A percentile compares a stretch with the other conserved stretches of the same genome.
These are phyloP conservation scores for Clausena lansium DNA, from an alignment of 345 rosid species.

Conservation along the genomic window DNA sequence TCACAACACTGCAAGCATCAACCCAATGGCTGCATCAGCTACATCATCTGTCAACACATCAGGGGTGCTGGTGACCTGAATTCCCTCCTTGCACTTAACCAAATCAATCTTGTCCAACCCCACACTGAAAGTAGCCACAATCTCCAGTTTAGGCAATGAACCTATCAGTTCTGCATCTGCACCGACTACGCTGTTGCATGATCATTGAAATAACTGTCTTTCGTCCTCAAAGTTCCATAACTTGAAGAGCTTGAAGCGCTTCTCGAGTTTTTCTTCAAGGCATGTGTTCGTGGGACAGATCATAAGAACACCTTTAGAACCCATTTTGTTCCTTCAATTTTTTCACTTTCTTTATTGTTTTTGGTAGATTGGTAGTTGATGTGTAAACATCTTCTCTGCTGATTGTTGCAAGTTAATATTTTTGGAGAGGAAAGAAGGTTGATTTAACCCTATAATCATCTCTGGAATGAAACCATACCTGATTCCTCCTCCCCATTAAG, in stretches of 20 bases:
- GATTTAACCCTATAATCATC: no score
- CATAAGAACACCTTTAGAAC: conserved; percentile 46
- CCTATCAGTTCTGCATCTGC: conserved; percentile 55
- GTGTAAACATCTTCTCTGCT: no score
- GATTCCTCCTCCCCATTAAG: no score
- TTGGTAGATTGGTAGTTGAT: no score
- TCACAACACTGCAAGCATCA: conserved; percentile 51
- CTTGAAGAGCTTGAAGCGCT: conserved; percentile 41
- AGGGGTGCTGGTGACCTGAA: conserved; percentile 58
- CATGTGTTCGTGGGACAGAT: conserved; percentile 44
- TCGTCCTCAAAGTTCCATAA: conserved; percentile 38
- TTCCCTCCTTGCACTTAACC: conserved; percentile 50
- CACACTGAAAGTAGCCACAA: conserved; percentile 53
- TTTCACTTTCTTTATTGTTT: no score
- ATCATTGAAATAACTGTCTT: conserved; percentile 24
- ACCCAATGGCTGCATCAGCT: conserved; percentile 58
- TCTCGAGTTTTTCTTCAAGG: conserved; percentile 45
- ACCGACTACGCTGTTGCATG: conserved; percentile 28
- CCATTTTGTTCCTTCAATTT: conserved; percentile 23
- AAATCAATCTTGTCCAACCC: conserved; percentile 62
- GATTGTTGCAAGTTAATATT: no score
- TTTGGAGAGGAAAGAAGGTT: no score
- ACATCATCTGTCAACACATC: conserved; percentile 67
- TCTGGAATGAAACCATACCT: no score
- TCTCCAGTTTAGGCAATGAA: conserved; percentile 52